Percentiles rank a stretch among this genome's conserved stretches.
These are phyloP conservation scores for Aspergillus fumigatiaffinis DNA, from an alignment of 2,329 filamentous ascomycete species.

Conservation along the genomic window DNA sequence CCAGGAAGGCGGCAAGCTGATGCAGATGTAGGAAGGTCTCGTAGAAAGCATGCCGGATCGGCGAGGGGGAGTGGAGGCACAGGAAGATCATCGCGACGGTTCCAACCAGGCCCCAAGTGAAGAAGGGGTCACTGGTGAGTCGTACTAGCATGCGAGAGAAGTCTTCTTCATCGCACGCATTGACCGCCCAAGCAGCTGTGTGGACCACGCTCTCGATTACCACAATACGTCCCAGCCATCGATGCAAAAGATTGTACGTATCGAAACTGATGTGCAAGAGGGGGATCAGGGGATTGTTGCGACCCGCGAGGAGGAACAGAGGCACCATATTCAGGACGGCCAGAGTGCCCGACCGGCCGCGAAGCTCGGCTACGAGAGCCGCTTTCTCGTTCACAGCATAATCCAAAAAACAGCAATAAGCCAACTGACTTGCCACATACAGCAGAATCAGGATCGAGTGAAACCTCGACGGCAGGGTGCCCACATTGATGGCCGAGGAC, in stretches of 20 bases:
- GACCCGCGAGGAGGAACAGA: constrained; percentile 78
- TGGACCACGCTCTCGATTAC: constrained; percentile 69
- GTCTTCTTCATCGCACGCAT: constrained; percentile 48
- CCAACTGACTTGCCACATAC: constrained; percentile 70
- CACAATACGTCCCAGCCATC: constrained; percentile 75
- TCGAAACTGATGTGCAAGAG: constrained; percentile 88
- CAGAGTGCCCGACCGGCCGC: constrained; percentile 79
- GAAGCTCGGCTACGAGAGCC: constrained; percentile 72
- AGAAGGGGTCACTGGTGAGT: constrained; percentile 38
- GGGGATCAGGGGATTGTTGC: constrained; percentile 87
- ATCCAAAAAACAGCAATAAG: constrained; percentile 59
- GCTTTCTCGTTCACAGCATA: constrained; percentile 41
- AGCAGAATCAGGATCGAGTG: constrained; percentile 65
- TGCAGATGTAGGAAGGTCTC: constrained; percentile 47
- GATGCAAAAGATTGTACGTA: constrained; percentile 87
- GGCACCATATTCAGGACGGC: constrained; percentile 89
- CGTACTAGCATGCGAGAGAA: constrained; percentile 31
- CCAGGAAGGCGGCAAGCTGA: constrained; percentile 41
- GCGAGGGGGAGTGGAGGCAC: constrained; percentile 41
- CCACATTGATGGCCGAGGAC: constrained; percentile 64
- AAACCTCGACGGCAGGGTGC: constrained; percentile 75
- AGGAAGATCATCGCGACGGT: constrained; percentile 40
- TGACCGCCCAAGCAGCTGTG: constrained; percentile 71
- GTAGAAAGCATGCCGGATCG: constrained; percentile 45
- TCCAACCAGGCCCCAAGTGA: constrained; percentile 44